These are phyloP conservation scores for Haplosporangium gracile DNA, from an alignment of 192 early-diverging fungal species.

Conservation along the genomic window DNA sequence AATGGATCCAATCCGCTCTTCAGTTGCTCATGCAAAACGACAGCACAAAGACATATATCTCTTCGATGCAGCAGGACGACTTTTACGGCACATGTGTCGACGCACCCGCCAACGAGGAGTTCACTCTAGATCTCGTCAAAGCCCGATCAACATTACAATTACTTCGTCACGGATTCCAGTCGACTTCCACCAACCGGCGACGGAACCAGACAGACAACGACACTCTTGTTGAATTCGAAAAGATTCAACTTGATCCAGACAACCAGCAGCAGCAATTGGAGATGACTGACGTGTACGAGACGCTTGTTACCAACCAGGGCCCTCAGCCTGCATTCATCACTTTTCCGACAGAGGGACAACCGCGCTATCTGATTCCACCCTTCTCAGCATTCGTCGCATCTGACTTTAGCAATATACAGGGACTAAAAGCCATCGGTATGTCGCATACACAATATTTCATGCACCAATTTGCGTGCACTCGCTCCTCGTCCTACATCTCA, in stretches of 20 bases:
- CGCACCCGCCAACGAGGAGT: conserved; percentile 13
- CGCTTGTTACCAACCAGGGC: conserved; percentile 10
- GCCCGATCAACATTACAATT: conserved; percentile 31
- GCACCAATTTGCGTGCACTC: not conserved
- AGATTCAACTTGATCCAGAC: not conserved
- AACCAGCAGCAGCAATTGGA: conserved; percentile 11
- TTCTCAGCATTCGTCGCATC: conserved; percentile 42
- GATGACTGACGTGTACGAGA: conserved; percentile 33
- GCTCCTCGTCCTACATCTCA: not conserved
- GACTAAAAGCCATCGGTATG: conserved; percentile 35
- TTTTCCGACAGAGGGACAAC: conserved; percentile 15
- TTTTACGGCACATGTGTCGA: conserved; percentile 35
- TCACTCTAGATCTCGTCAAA: conserved; percentile 28
- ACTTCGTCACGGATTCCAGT: conserved; percentile 28
- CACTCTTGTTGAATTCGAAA: not conserved
- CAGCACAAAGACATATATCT: not conserved
- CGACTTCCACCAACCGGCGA: not conserved
- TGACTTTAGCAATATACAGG: conserved; percentile 49
- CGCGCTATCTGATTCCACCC: conserved; percentile 51
- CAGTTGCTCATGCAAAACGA: not conserved
- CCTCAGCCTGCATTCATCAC: not conserved
- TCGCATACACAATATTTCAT: not conserved
- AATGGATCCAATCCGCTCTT: conserved; percentile 26
- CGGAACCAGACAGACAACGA: not conserved
- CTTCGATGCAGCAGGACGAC: conserved; percentile 6